Evolutionary conservation across 2,329 filamentous ascomycete genomes (phyloP).

Genomic region (Clonostachys rhizophaga): DNA sequence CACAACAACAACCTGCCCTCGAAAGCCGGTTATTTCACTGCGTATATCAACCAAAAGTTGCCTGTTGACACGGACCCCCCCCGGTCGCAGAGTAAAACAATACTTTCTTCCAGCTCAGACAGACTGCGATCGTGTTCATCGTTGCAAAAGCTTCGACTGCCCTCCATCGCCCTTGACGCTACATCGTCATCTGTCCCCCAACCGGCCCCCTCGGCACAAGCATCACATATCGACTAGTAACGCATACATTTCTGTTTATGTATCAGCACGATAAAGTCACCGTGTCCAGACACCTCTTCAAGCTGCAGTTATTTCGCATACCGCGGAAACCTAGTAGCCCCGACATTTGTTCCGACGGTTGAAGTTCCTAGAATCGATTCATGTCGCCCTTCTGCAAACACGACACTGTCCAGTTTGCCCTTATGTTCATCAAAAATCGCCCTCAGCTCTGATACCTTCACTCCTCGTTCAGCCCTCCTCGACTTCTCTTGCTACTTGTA

Average conservation of each 20-base stretch:
- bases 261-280: conserved; percentile 91
- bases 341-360: conserved; percentile 90
- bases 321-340: conserved; percentile 89
- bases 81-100: too few relatives aligned
- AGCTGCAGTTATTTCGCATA: conserved; percentile 97
- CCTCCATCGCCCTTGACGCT: too few relatives aligned
- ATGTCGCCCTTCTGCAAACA: conserved; percentile 50
- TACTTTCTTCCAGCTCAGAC: too few relatives aligned
- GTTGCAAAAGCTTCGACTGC: too few relatives aligned
- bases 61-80: too few relatives aligned
- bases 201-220: too few relatives aligned
- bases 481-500: conserved; percentile 22
- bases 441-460: conserved; percentile 47
- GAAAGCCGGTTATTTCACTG: too few relatives aligned
- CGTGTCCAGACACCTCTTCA: conserved; percentile 93
- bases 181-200: too few relatives aligned
- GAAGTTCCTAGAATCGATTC: conserved; percentile 50
- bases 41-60: too few relatives aligned
- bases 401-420: conserved; percentile 42
- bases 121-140: too few relatives aligned
- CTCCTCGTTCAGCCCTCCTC: conserved; percentile 32
- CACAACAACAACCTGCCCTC: too few relatives aligned
- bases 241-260: conserved; percentile 69
- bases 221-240: not conserved
- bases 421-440: conserved; percentile 46